Evolutionary conservation across 176 grass and related monocot species (phyloP).

Genomic region (Oryza glumipatula): DNA sequence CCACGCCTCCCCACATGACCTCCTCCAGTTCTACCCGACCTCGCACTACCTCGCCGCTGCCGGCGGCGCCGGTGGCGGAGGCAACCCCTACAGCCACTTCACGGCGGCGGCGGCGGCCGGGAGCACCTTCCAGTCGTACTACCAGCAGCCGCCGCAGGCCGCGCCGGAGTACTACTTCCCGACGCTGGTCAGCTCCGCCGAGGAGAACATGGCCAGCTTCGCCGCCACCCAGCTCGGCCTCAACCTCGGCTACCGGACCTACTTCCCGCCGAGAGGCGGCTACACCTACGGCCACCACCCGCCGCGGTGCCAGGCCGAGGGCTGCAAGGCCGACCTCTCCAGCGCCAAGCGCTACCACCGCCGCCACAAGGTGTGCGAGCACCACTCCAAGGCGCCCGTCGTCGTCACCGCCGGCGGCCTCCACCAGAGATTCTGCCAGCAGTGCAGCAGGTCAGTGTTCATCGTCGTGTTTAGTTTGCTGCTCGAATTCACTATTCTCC

Average conservation of each 20-base stretch:
- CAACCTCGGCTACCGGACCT: conserved; percentile 66
- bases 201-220: conserved; percentile 69
- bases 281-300: conserved; percentile 66
- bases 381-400: conserved; percentile 71
- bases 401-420: conserved; percentile 68
- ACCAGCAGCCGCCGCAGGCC: conserved; percentile 31
- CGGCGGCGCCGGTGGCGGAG: background rate
- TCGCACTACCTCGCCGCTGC: conserved; percentile 49
- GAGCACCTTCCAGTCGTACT: conserved; percentile 43
- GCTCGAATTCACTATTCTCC: background rate
- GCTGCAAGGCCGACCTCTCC: conserved; percentile 77
- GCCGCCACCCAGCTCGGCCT: conserved; percentile 66
- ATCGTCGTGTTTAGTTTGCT: too few species aligned
- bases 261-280: conserved; percentile 58
- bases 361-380: conserved; percentile 83
- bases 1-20: conserved; percentile 38
- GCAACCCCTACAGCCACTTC: conserved; percentile 31
- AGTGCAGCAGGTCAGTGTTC: conserved; percentile 76
- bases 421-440: conserved; percentile 84
- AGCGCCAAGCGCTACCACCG: conserved; percentile 77
- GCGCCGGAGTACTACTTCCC: conserved; percentile 61
- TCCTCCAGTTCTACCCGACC: conserved; percentile 60
- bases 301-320: conserved; percentile 76
- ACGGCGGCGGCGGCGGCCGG: background rate
- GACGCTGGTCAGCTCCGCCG: conserved; percentile 49